Conservation (phyloP, 1,284 basidiomycete genomes). For the Testicularia cyperi region DNA sequence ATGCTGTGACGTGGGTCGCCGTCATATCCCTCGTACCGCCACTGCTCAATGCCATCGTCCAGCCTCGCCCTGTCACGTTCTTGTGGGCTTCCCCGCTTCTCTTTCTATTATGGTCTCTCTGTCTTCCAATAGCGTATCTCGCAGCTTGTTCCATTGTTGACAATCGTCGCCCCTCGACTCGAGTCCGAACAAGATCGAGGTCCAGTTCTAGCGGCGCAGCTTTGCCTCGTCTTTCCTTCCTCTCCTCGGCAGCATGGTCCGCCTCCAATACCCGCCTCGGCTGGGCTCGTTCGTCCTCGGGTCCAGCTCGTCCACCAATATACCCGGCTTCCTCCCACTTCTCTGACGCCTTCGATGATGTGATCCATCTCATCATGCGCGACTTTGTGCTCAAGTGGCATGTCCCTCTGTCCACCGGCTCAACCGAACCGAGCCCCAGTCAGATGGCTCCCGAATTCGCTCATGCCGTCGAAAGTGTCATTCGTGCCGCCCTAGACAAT, state of each 20-base stretch:
- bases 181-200: no score
- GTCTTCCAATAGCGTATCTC: slow-evolving; percentile 6
- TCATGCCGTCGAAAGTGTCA: slow-evolving; percentile 73
- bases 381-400: slow-evolving; percentile 54
- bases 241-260: slow-evolving; percentile 33
- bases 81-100: slow-evolving; percentile 25
- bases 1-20: no score
- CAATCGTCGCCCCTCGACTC: no score
- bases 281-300: slow-evolving; percentile 9
- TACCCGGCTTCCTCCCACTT: slow-evolving; percentile 10
- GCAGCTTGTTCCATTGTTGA: slow-evolving; percentile 17
- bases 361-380: slow-evolving; percentile 39
- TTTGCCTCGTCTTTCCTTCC: slow-evolving; percentile 25
- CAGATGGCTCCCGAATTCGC: slow-evolving; percentile 79
- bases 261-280: slow-evolving; percentile 27
- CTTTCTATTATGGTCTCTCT: slow-evolving; percentile 8
- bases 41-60: slow-evolving; percentile 16
- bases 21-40: slow-evolving; percentile 7
- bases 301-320: not conserved
- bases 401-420: slow-evolving; percentile 27
- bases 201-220: no score
- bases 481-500: slow-evolving; percentile 71
- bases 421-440: slow-evolving; percentile 1
- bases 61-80: slow-evolving; percentile 14
- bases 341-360: slow-evolving; percentile 9